A percentile compares a stretch with the other conserved stretches of the same genome.
Conservation (phyloP, 371 early-diverging fungal genomes). For the Smittium mucronatum region DNA sequence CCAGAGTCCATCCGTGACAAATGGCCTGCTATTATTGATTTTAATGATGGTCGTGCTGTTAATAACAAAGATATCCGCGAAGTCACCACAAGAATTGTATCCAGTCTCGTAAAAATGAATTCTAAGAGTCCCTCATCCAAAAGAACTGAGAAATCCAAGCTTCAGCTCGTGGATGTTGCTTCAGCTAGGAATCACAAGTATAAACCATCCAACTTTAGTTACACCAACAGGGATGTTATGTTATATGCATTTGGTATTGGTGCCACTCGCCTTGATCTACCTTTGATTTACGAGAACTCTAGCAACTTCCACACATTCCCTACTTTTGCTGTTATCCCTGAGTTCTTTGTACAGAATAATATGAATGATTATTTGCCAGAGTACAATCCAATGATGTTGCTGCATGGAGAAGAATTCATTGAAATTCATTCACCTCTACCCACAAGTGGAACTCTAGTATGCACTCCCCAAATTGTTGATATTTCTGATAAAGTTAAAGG, state of each 20-base stretch:
- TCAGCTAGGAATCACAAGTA: slow-evolving; percentile 39
- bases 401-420: slow-evolving; percentile 95
- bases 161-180: slow-evolving; percentile 43
- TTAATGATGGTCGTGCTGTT: slow-evolving; percentile 78
- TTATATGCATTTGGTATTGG: slow-evolving; percentile 93
- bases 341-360: slow-evolving; percentile 51
- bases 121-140: not conserved
- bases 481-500: slow-evolving; percentile 95
- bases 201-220: slow-evolving; percentile 43
- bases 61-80: not conserved
- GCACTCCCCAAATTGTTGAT: slow-evolving; percentile 68
- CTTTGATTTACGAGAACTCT: slow-evolving; percentile 77
- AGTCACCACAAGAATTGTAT: not conserved
- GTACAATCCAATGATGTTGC: slow-evolving; percentile 94
- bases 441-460: slow-evolving; percentile 58
- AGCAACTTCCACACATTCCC: slow-evolving; percentile 72
- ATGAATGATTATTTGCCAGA: slow-evolving; percentile 66
- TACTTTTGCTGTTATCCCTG: slow-evolving; percentile 81
- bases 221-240: slow-evolving; percentile 78
- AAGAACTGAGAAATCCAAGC: not conserved
- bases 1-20: slow-evolving; percentile 45
- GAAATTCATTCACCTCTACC: slow-evolving; percentile 74
- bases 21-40: slow-evolving; percentile 45
- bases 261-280: slow-evolving; percentile 69
- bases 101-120: not conserved